Evolutionary conservation across 1,284 basidiomycete genomes (phyloP), one percentile per base, ranked within the genome.

Genomic region (Moesziomyces globuligerus): DNA sequence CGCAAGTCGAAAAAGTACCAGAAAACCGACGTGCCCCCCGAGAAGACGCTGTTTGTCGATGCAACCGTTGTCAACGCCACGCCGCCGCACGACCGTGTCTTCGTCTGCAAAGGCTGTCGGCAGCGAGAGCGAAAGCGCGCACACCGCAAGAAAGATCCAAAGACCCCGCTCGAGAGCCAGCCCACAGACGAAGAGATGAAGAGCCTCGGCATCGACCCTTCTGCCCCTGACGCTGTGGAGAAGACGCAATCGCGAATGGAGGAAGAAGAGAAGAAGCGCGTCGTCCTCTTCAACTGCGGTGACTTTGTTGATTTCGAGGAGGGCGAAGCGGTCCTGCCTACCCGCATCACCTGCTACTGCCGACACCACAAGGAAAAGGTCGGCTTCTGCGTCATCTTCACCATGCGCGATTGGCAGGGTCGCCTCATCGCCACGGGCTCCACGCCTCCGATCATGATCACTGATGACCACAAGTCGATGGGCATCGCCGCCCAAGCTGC

Each of bases 311-410:
- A 94, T 76, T 93, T 98, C 80, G 90, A 89, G 15, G 87, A 90
- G 18, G 96, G 96, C 29, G 91, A 92, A 36, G 90, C 90, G 13
- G 87, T 92, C 18, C 86, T 99, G 17, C 96, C 96, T 3, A 90
- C 98, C 45, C 89, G 96, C 44, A 93, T 99, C 71, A 97, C 96
- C 7, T 99, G 96, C 84, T 99, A 99, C 83, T 98, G 96, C 79
- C 90, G 96, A 48, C 96, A 98, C 85, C 96, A 99, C 84, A 90
- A 93, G 64, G 96, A 98, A 85, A 98, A 97, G 85, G 86, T 91
- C 44, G 96, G 96, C 1, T 99, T 98, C 84, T 84, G 91, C 81
- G 90, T 98, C 70, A 90, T 92, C 76, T 92, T 98, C 83, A 90
- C 90, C 18, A 88, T 98, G 86, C 88, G 90, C 75, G 92, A 97